Evolutionary conservation across 2,329 filamentous ascomycete species (phyloP).

Genomic region (Aspergillus hiratsukae): DNA sequence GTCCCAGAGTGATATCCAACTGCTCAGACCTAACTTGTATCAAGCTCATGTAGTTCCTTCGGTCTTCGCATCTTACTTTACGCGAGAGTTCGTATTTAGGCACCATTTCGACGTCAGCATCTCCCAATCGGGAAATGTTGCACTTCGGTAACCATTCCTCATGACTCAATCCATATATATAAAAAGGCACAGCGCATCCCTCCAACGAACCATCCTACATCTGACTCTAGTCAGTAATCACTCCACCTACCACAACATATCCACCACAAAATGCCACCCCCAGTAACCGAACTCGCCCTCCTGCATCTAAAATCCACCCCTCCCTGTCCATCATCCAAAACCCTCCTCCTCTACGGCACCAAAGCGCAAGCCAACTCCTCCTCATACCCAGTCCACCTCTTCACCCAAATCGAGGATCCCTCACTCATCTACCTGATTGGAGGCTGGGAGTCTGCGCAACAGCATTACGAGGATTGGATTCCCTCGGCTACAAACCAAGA

Average conservation of each 20-base stretch:
- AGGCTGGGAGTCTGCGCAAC: constrained; percentile 41
- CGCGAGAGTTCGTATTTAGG: not conserved
- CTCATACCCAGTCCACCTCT: constrained; percentile 33
- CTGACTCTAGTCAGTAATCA: not conserved
- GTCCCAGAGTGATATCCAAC: not conserved
- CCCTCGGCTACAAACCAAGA: constrained; percentile 40
- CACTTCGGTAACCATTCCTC: not conserved
- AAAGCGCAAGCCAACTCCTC: constrained; percentile 36
- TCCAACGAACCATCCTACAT: not conserved
- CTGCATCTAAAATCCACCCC: constrained; percentile 31
- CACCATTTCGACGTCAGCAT: not conserved
- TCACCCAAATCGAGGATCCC: constrained; percentile 44
- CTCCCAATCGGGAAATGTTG: not conserved
- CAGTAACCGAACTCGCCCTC: constrained; percentile 44
- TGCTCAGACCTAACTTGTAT: not conserved
- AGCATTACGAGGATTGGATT: constrained; percentile 43
- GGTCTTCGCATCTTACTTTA: not conserved
- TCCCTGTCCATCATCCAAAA: constrained; percentile 21
- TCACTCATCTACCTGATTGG: constrained; percentile 42
- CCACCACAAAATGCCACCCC: not conserved
- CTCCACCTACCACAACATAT: not conserved
- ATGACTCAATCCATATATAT: not conserved
- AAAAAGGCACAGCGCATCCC: not conserved
- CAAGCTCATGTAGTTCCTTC: not conserved
- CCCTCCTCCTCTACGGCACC: constrained; percentile 32